These are phyloP conservation scores for Lathyrus sativus DNA, from an alignment of 306 rosid species.

Conservation along the genomic window DNA sequence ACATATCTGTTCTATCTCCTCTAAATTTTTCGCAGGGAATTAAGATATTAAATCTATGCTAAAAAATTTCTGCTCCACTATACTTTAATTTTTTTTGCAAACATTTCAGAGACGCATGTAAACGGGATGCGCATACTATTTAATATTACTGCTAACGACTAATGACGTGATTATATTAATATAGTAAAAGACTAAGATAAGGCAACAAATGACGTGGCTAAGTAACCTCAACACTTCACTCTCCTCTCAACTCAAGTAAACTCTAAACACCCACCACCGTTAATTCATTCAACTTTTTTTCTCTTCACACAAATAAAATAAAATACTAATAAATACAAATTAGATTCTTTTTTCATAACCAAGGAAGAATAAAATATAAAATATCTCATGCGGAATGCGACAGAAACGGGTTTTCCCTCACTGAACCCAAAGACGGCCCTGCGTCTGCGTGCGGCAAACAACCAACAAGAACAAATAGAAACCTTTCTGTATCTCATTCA, in stretches of 20 bases:
- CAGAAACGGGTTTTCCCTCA: not conserved
- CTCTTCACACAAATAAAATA: not conserved
- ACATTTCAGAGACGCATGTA: too few species aligned
- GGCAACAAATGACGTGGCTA: constrained; percentile 6
- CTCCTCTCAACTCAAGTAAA: not conserved
- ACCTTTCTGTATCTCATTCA: not conserved
- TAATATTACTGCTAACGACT: not conserved
- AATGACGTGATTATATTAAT: too few species aligned
- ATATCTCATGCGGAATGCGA: not conserved
- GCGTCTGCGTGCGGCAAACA: too few species aligned
- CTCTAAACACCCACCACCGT: constrained; percentile 3
- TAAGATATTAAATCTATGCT: too few species aligned
- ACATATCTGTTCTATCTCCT: too few species aligned
- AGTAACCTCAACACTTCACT: not conserved
- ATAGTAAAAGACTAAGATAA: not conserved
- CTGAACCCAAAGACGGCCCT: not conserved
- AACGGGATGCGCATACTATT: too few species aligned
- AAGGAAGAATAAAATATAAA: not conserved
- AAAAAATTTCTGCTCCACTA: too few species aligned
- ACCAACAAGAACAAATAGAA: not conserved
- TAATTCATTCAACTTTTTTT: not conserved
- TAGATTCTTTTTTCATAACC: not conserved
- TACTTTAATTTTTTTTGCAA: too few species aligned
- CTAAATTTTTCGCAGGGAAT: too few species aligned
- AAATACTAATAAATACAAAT: not conserved